Conservation (phyloP, 2,329 filamentous ascomycete genomes). For the Verticillium albo-atrum region DNA sequence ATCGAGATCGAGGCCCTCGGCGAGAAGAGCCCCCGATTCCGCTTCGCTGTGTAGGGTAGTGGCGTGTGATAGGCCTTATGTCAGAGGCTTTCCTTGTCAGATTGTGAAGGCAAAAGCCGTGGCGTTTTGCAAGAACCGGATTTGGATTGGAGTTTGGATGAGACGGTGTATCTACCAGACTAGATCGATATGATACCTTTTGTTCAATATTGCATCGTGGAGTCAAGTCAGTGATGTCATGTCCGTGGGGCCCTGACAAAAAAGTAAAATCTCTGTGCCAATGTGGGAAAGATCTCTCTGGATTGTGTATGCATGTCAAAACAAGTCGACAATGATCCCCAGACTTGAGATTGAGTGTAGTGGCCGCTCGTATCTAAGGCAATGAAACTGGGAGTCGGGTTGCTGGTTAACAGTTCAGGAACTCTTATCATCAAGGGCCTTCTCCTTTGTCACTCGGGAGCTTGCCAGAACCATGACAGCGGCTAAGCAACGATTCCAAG, state of each 20-base stretch:
- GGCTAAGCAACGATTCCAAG: too few relatives aligned
- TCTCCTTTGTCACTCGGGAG: too few relatives aligned
- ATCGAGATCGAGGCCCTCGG: slow-evolving; percentile 37
- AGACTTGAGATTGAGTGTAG: too few relatives aligned
- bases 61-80: background rate
- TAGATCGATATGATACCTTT: background rate
- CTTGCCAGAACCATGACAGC: too few relatives aligned
- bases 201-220: background rate
- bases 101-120: background rate
- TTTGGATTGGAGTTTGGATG: background rate
- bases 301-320: too few relatives aligned
- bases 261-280: too few relatives aligned
- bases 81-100: background rate
- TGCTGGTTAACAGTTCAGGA: too few relatives aligned
- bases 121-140: background rate
- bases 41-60: slow-evolving; percentile 12
- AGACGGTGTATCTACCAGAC: background rate
- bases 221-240: background rate
- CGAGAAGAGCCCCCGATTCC: slow-evolving; percentile 30
- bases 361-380: too few relatives aligned
- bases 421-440: too few relatives aligned
- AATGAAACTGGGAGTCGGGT: too few relatives aligned
- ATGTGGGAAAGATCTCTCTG: fast-evolving
- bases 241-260: too few relatives aligned
- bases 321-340: too few relatives aligned